Evolutionary conservation across 768 basidiomycete species (phyloP).

Genomic region (Podaxis sp.): DNA sequence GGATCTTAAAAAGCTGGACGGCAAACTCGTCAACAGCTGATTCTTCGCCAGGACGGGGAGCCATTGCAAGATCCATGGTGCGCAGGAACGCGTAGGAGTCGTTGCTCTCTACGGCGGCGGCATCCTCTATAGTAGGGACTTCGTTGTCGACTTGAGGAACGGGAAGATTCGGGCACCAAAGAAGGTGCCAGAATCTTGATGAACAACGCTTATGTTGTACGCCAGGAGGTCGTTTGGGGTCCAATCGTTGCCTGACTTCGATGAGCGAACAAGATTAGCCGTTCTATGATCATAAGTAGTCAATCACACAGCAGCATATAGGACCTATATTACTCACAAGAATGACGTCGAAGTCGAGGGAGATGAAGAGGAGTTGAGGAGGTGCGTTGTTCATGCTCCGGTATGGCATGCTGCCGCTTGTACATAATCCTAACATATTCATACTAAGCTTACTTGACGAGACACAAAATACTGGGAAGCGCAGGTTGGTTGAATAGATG

Average conservation of each 20-base stretch:
- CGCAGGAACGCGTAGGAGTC: conserved; percentile 17
- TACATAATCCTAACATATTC: too few relatives aligned
- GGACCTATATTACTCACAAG: too few relatives aligned
- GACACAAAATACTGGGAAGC: conserved; percentile 23
- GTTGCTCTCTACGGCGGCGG: conserved; percentile 13
- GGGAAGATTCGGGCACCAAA: conserved; percentile 25
- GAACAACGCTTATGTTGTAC: conserved; percentile 24
- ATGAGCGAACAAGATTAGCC: not conserved
- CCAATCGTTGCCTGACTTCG: not conserved
- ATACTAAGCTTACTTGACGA: conserved; percentile 19
- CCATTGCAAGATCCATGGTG: conserved; percentile 24
- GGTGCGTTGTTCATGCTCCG: too few relatives aligned
- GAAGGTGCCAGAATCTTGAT: conserved; percentile 24
- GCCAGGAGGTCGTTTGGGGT: conserved; percentile 23
- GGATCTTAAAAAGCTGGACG: conserved; percentile 24
- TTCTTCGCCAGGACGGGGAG: conserved; percentile 21
- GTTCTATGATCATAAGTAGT: not conserved
- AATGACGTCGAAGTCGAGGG: too few relatives aligned
- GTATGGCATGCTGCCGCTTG: too few relatives aligned
- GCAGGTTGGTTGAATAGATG: not conserved
- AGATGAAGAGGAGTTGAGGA: too few relatives aligned
- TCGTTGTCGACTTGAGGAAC: conserved; percentile 16
- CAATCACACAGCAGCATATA: too few relatives aligned
- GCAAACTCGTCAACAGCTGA: conserved; percentile 37
- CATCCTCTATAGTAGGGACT: conserved; percentile 10